phyloP scores from a whole-genome alignment of 108 stramenopile genomes.

The Cyclotella baltica region DNA sequence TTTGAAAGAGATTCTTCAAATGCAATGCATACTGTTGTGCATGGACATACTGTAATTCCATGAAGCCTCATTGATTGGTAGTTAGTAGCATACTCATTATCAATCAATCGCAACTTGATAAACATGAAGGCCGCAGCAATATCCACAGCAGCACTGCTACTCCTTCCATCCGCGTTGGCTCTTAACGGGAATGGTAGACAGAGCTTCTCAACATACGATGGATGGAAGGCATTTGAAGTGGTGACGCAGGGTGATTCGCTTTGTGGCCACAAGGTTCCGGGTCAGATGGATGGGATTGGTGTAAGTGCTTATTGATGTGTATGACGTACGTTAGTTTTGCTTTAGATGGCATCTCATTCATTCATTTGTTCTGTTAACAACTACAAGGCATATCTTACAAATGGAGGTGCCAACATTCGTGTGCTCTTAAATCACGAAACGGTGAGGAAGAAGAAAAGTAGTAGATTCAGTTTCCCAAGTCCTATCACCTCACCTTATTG shows the following conservation, averaged over 20 bases:
- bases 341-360: not conserved
- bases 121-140: not conserved
- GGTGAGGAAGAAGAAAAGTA: conserved; percentile 5
- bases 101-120: no score
- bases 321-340: not conserved
- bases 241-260: conserved; percentile 37
- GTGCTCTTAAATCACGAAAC: conserved; percentile 38
- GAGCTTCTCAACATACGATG: conserved; percentile 13
- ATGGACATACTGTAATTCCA: no score
- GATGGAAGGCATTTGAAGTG: conserved; percentile 47
- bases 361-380: not conserved
- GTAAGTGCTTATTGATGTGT: conserved; percentile 4
- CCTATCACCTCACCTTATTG: not conserved
- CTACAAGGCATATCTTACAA: conserved; percentile 8
- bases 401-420: conserved; percentile 9
- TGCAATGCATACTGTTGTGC: no score
- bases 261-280: conserved; percentile 14
- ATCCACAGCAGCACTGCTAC: not conserved
- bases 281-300: conserved; percentile 37
- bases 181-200: conserved; percentile 15
- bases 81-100: no score
- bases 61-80: no score
- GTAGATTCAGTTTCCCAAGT: not conserved
- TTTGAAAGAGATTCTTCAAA: no score
- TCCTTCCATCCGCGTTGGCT: not conserved